These are phyloP conservation scores for Babesia divergens DNA, from an alignment of 169 alveolate genomes.

Conservation along the genomic window DNA sequence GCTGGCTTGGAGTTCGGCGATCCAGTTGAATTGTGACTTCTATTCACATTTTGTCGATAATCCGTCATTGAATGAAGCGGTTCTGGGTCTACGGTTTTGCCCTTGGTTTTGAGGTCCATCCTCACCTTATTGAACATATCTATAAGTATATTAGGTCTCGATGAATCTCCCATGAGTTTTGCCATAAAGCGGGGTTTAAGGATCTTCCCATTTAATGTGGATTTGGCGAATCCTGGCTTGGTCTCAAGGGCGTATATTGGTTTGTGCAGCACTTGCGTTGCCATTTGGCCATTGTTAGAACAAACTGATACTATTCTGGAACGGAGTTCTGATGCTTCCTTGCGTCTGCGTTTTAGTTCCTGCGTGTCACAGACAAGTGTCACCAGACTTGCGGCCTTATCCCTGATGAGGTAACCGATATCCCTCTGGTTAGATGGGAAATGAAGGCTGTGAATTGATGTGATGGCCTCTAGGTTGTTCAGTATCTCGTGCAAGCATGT, in stretches of 20 bases:
- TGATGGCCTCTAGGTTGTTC: constrained; percentile 28
- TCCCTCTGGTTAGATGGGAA: constrained; percentile 8
- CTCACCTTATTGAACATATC: not conserved
- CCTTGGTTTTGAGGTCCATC: not conserved
- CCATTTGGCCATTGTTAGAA: constrained; percentile 43
- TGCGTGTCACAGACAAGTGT: constrained; percentile 25
- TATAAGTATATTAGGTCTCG: not conserved
- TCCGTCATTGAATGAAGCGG: too few relatives aligned
- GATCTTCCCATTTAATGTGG: not conserved
- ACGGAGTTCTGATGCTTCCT: constrained; percentile 28
- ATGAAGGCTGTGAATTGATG: not conserved
- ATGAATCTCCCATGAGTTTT: not conserved
- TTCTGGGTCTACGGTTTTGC: not conserved
- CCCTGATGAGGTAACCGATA: constrained; percentile 9
- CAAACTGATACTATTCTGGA: constrained; percentile 31
- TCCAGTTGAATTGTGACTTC: too few relatives aligned
- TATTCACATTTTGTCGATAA: too few relatives aligned
- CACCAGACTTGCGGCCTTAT: constrained; percentile 35
- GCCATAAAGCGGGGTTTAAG: not conserved
- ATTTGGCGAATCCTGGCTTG: not conserved
- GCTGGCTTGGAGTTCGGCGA: too few relatives aligned
- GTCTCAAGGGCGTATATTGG: constrained; percentile 44
- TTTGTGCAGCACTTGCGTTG: constrained; percentile 40
- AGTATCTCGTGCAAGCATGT: constrained; percentile 32
- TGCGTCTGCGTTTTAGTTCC: constrained; percentile 7